These are phyloP conservation scores for Neocatenulostroma microsporum DNA, from an alignment of 2,329 filamentous ascomycete genomes.

Conservation along the genomic window DNA sequence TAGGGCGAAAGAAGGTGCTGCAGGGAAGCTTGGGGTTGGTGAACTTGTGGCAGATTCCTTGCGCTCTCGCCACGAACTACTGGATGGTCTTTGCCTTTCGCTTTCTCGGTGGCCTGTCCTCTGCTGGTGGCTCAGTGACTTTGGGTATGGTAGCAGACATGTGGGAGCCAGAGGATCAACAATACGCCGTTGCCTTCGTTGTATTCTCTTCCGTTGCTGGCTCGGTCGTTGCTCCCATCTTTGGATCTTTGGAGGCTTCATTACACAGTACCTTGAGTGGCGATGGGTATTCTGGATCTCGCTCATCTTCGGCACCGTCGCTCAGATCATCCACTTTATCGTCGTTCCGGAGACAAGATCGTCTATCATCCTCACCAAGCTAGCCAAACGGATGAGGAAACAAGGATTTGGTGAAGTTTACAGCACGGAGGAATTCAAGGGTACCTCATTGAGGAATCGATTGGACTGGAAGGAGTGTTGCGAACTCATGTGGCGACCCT, in stretches of 20 bases:
- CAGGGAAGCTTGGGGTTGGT: slow-evolving; percentile 66
- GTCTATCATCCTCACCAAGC: slow-evolving; percentile 66
- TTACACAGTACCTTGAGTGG: slow-evolving; percentile 49
- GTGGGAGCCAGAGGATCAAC: slow-evolving; percentile 50
- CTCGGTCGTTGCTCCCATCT: slow-evolving; percentile 26
- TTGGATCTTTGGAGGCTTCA: slow-evolving; percentile 27
- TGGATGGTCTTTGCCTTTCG: slow-evolving; percentile 36
- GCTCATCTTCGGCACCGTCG: slow-evolving; percentile 64
- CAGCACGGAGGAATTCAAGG: slow-evolving; percentile 62
- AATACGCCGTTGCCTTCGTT: slow-evolving; percentile 50
- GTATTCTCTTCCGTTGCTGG: slow-evolving; percentile 34
- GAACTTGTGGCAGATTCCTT: slow-evolving; percentile 66
- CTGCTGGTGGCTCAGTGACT: slow-evolving; percentile 56
- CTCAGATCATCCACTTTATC: slow-evolving; percentile 48
- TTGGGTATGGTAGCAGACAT: slow-evolving; percentile 59
- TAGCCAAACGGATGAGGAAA: slow-evolving; percentile 63
- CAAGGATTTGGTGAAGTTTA: slow-evolving; percentile 49
- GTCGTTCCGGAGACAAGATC: slow-evolving; percentile 67
- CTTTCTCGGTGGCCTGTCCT: slow-evolving; percentile 36
- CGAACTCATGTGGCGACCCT: slow-evolving; percentile 55
- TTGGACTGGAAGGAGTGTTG: slow-evolving; percentile 34
- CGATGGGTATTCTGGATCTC: slow-evolving; percentile 79
- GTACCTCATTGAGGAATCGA: slow-evolving; percentile 20
- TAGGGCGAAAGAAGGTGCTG: slow-evolving; percentile 68
- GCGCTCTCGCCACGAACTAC: slow-evolving; percentile 37